Conservation (phyloP, 1,284 basidiomycete genomes). For the Moesziomyces sp. region DNA sequence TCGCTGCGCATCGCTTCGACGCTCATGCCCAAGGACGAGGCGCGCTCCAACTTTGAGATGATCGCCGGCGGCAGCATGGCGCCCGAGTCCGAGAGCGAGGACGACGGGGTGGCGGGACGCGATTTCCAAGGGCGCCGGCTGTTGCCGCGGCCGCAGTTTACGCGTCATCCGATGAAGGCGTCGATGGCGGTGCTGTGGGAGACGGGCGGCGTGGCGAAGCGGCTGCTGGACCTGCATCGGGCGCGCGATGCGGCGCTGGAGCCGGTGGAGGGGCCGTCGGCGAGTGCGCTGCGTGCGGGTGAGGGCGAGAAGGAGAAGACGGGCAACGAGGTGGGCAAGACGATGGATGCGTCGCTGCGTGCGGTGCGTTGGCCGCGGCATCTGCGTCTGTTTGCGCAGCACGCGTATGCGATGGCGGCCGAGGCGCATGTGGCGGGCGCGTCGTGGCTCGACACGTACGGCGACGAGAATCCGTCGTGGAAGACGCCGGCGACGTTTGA, state of each 20-base stretch:
- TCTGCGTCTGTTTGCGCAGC: slow-evolving; percentile 49
- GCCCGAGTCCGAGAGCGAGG: slow-evolving; percentile 44
- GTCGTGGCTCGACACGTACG: slow-evolving; percentile 34
- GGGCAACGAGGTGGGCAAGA: slow-evolving; percentile 52
- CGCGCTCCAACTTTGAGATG: slow-evolving; percentile 49
- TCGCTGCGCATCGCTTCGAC: slow-evolving; percentile 48
- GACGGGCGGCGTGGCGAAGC: slow-evolving; percentile 34
- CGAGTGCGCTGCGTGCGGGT: slow-evolving; percentile 9
- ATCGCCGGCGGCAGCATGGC: slow-evolving; percentile 31
- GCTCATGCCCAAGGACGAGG: slow-evolving; percentile 41
- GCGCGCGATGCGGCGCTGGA: slow-evolving; percentile 43
- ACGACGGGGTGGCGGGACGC: slow-evolving; percentile 28
- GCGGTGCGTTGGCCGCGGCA: slow-evolving; percentile 58
- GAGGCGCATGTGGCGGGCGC: slow-evolving; percentile 45
- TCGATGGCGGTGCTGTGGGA: slow-evolving; percentile 50
- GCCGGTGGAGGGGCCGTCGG: slow-evolving; percentile 26
- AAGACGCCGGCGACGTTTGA: slow-evolving; percentile 44
- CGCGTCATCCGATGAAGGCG: slow-evolving; percentile 45
- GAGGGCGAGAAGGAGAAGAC: slow-evolving; percentile 48
- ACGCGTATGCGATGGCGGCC: slow-evolving; percentile 56
- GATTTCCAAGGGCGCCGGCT: slow-evolving; percentile 42
- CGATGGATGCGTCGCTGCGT: slow-evolving; percentile 44
- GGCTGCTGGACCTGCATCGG: slow-evolving; percentile 30
- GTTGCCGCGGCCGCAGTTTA: slow-evolving; percentile 44
- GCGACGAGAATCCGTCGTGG: slow-evolving; percentile 37